Conservation (phyloP, 306 rosid genomes). For the Coriaria nepalensis region DNA sequence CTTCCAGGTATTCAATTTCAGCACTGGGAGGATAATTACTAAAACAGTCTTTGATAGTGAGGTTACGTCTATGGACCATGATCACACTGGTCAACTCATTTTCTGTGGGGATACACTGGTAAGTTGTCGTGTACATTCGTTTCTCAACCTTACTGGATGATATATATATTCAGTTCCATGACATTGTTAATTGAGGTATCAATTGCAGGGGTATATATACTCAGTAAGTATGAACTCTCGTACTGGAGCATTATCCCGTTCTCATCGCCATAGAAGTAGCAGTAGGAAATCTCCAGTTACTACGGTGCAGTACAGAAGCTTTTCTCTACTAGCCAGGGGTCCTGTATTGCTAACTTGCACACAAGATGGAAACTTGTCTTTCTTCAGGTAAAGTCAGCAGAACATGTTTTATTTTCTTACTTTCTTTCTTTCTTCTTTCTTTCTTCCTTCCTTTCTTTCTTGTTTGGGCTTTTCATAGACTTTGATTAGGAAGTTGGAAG, state of each 20-base stretch:
- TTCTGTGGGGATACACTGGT: conserved; percentile 85
- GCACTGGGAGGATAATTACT: conserved; percentile 84
- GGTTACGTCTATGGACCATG: conserved; percentile 85
- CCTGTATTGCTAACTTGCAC: conserved; percentile 86
- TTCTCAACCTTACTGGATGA: conserved; percentile 10
- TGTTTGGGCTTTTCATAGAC: conserved; percentile 16
- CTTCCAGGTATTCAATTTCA: conserved; percentile 82
- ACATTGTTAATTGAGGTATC: conserved; percentile 19
- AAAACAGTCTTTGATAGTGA: conserved; percentile 57
- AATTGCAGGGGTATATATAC: conserved; percentile 70
- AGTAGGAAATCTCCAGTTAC: conserved; percentile 70
- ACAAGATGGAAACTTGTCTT: conserved; percentile 82
- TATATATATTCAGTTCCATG: conserved; percentile 12
- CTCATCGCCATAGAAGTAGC: conserved; percentile 66
- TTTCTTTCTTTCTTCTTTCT: no score
- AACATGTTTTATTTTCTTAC: no score
- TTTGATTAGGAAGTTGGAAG: conserved; percentile 14
- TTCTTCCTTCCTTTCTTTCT: conserved; percentile 2
- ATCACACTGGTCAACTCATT: conserved; percentile 79
- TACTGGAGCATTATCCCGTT: conserved; percentile 74
- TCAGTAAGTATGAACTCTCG: conserved; percentile 78
- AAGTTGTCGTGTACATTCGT: conserved; percentile 17
- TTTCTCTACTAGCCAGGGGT: conserved; percentile 79
- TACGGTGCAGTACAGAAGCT: conserved; percentile 81
- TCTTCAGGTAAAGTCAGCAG: conserved; percentile 57